Evolutionary conservation across 169 alveolate species (phyloP).

Genomic region (Babesia bovis): DNA sequence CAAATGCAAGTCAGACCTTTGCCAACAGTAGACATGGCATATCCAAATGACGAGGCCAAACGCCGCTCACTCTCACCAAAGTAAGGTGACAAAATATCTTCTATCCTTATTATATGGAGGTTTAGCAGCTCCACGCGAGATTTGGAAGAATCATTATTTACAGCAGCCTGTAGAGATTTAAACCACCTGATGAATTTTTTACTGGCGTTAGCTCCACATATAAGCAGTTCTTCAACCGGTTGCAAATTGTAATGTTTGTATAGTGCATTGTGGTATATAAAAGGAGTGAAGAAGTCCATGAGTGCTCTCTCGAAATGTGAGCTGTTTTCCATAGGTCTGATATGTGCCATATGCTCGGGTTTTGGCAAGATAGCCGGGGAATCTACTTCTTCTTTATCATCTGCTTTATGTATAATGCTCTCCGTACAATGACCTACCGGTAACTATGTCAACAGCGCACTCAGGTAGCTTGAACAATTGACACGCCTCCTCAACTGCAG

Average conservation of each 20-base stretch:
- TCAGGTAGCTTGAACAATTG: slow-evolving; percentile 12
- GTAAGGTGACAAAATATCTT: slow-evolving; percentile 51
- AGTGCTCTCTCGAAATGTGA: slow-evolving; percentile 32
- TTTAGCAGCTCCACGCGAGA: slow-evolving; percentile 6
- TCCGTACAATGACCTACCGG: slow-evolving; percentile 33
- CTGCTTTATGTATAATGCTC: not conserved
- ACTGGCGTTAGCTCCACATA: slow-evolving; percentile 45
- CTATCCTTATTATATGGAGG: slow-evolving; percentile 41
- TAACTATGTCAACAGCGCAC: not conserved
- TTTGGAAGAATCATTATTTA: not conserved
- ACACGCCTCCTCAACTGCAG: slow-evolving; percentile 37
- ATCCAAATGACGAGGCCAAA: slow-evolving; percentile 28
- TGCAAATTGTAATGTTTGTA: slow-evolving; percentile 23
- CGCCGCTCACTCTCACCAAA: slow-evolving; percentile 61
- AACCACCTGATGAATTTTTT: slow-evolving; percentile 45
- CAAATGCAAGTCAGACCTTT: slow-evolving; percentile 53
- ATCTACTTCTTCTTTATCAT: not conserved
- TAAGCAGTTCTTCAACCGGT: slow-evolving; percentile 10
- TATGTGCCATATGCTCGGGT: not conserved
- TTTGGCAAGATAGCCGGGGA: not conserved
- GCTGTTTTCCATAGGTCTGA: not conserved
- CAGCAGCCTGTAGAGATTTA: slow-evolving; percentile 6
- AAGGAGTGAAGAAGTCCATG: slow-evolving; percentile 12
- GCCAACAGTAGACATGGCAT: slow-evolving; percentile 14
- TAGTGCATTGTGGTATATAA: not conserved